Evolutionary conservation across 441 rosid genomes (phyloP).

Genomic region (Geranium incanum): DNA sequence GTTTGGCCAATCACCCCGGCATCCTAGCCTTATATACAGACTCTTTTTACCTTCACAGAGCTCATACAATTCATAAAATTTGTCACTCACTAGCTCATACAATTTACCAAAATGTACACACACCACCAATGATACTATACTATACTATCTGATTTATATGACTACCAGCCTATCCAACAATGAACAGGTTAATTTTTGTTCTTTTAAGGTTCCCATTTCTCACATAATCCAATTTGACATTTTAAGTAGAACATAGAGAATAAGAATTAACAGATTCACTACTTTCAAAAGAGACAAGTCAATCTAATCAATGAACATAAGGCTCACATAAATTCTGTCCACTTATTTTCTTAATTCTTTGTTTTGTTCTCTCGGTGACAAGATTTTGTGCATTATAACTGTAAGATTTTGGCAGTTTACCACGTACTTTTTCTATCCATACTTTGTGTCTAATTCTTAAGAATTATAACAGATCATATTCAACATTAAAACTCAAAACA

Average conservation of each 20-base stretch:
- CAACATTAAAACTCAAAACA: background rate
- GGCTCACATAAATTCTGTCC: background rate
- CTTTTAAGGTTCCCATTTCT: no score
- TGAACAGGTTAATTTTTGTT: no score
- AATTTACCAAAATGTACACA: background rate
- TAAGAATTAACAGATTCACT: no score
- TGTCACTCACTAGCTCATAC: background rate
- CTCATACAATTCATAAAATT: background rate
- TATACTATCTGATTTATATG: background rate
- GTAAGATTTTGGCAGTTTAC: background rate
- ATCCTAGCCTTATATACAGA: constrained; percentile 79
- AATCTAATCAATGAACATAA: background rate
- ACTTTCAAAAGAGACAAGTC: background rate
- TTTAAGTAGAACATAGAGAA: no score
- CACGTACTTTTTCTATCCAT: background rate
- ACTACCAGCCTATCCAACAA: background rate
- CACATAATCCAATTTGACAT: no score
- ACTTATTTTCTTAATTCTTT: background rate
- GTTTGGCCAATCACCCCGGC: constrained; percentile 85
- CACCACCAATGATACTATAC: background rate
- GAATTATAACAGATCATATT: background rate
- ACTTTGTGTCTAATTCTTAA: background rate
- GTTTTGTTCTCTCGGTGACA: background rate
- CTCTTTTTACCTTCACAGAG: constrained; percentile 66
- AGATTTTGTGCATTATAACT: background rate